phyloP scores from a whole-genome alignment of 768 basidiomycete genomes.

The Glaciozyma martinii region DNA sequence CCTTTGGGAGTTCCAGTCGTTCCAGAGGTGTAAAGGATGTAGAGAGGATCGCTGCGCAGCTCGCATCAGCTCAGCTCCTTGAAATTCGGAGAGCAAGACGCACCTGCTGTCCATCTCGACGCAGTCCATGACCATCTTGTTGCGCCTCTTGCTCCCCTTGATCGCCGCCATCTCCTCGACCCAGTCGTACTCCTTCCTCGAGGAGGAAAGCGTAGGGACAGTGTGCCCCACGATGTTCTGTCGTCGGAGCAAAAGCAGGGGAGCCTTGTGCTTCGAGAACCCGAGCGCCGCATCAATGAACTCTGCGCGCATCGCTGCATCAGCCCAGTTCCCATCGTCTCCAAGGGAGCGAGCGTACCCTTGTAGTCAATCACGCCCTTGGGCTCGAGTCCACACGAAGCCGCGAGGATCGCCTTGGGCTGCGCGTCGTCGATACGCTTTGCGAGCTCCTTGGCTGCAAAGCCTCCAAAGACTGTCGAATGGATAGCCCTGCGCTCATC shows the following conservation, averaged over 20 bases:
- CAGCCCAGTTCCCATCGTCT: too few relatives aligned
- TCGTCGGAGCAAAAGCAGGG: neutral
- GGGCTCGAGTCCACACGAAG: constrained; percentile 7
- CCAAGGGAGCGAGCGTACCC: too few relatives aligned
- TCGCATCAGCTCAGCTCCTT: neutral
- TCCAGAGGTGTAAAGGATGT: constrained; percentile 7
- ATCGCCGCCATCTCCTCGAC: neutral
- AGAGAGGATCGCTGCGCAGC: neutral
- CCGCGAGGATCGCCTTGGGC: constrained; percentile 6
- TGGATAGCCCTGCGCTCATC: too few relatives aligned
- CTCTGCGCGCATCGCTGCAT: too few relatives aligned
- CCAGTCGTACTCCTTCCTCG: neutral
- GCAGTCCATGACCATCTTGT: neutral
- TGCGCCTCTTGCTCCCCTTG: neutral
- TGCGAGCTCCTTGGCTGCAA: constrained; percentile 5
- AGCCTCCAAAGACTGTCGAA: constrained; percentile 11
- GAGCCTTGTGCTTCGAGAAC: neutral
- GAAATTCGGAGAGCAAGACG: too few relatives aligned
- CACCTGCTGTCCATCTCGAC: neutral
- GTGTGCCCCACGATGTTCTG: neutral
- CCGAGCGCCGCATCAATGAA: neutral
- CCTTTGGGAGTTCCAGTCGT: constrained; percentile 6
- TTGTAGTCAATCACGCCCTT: constrained; percentile 7
- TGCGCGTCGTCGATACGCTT: constrained; percentile 4
- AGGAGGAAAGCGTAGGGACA: neutral